Conservation (phyloP, 2,329 filamentous ascomycete species). For the Diplocarpon mali region DNA sequence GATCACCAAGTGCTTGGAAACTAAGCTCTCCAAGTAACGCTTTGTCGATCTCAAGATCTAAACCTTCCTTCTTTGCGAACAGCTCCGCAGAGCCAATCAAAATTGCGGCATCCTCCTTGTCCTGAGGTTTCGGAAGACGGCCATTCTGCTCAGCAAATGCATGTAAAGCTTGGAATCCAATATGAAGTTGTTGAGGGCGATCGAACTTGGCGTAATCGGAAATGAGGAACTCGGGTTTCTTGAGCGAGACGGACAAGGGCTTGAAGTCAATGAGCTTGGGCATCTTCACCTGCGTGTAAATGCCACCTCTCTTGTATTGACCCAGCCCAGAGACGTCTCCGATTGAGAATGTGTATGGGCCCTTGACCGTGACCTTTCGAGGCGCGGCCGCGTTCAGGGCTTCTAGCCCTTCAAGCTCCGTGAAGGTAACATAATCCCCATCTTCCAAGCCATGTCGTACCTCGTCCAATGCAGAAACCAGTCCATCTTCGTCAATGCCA, state of each 20-base stretch:
- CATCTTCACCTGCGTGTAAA: slow-evolving; percentile 98
- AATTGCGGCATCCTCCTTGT: slow-evolving; percentile 71
- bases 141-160: slow-evolving; percentile 68
- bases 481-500: slow-evolving; percentile 74
- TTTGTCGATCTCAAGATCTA: slow-evolving; percentile 79
- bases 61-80: slow-evolving; percentile 62
- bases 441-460: slow-evolving; percentile 91
- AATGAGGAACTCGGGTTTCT: slow-evolving; percentile 79
- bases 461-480: slow-evolving; percentile 90
- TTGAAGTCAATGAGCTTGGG: slow-evolving; percentile 89
- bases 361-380: slow-evolving; percentile 86
- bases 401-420: slow-evolving; percentile 88
- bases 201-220: slow-evolving; percentile 98
- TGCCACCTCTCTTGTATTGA: slow-evolving; percentile 75
- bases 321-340: slow-evolving; percentile 83
- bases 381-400: slow-evolving; percentile 72
- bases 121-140: slow-evolving; percentile 70
- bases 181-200: slow-evolving; percentile 80
- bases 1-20: slow-evolving; percentile 85
- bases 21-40: slow-evolving; percentile 88
- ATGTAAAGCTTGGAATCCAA: slow-evolving; percentile 87
- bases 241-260: slow-evolving; percentile 63
- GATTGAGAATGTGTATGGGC: slow-evolving; percentile 94
- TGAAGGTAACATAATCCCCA: slow-evolving; percentile 92
- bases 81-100: slow-evolving; percentile 65